Evolutionary conservation across 2,329 filamentous ascomycete species (phyloP).

Genomic region (Sporothrix pseudoabietina): DNA sequence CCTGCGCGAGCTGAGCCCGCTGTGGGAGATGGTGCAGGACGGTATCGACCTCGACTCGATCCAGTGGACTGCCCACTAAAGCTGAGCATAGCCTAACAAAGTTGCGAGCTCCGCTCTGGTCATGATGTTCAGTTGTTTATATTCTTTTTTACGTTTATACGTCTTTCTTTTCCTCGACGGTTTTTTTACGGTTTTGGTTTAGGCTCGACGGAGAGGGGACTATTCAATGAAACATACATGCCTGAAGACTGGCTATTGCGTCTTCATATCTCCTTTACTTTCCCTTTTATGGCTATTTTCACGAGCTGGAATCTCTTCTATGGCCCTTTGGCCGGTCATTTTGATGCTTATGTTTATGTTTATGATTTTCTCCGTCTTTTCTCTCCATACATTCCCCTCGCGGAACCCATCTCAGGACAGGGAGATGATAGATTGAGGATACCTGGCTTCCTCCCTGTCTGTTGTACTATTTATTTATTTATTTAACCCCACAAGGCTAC

Average conservation of each 20-base stretch:
- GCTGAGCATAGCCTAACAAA: not conserved
- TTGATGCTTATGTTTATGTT: slow-evolving; percentile 10
- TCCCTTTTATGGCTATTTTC: not conserved
- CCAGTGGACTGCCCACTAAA: slow-evolving; percentile 92
- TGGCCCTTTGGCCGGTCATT: slow-evolving; percentile 21
- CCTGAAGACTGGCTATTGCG: slow-evolving; percentile 13
- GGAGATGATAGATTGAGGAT: slow-evolving; percentile 19
- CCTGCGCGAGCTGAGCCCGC: slow-evolving; percentile 87
- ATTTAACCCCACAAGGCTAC: not conserved
- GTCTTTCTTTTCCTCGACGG: not conserved
- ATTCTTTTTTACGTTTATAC: not conserved
- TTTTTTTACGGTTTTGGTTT: not conserved
- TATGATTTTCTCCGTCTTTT: not conserved
- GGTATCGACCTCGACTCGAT: slow-evolving; percentile 94
- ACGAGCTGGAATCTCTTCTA: slow-evolving; percentile 17
- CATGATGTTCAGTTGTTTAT: slow-evolving; percentile 12
- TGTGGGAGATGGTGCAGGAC: slow-evolving; percentile 98
- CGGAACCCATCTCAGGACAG: not conserved
- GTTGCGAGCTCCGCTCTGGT: not conserved
- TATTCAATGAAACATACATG: slow-evolving; percentile 15
- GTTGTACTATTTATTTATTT: slow-evolving; percentile 14
- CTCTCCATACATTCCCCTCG: not conserved
- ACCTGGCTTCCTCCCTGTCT: not conserved
- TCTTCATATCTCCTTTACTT: not conserved
- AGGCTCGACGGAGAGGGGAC: not conserved